phyloP scores from a whole-genome alignment of 176 grass and related monocot species.

The Musa schizocarpa region DNA sequence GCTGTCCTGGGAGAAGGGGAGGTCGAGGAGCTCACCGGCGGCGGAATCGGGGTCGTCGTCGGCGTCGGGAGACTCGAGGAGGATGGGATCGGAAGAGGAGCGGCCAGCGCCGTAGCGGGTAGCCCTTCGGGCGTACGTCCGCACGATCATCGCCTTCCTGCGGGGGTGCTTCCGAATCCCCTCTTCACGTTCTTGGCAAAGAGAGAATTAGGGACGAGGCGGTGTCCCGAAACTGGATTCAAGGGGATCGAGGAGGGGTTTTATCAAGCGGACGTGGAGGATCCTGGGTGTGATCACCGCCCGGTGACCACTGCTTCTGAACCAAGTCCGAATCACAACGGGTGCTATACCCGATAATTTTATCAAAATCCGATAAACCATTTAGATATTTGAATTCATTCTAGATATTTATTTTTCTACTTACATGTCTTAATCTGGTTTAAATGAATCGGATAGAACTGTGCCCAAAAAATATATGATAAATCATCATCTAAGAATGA shows the following conservation, averaged over 20 bases:
- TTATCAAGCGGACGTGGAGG: too few species aligned
- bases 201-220: not conserved
- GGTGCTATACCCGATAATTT: too few species aligned
- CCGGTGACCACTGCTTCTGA: not conserved
- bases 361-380: not conserved
- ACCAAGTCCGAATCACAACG: too few species aligned
- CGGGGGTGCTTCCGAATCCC: not conserved
- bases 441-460: too few species aligned
- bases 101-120: conserved; percentile 35
- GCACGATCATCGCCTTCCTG: conserved; percentile 56
- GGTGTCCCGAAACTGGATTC: not conserved
- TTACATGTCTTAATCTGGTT: too few species aligned
- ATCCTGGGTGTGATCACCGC: not conserved
- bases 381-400: not conserved
- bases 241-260: not conserved
- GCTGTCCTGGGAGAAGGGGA: conserved; percentile 32
- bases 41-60: conserved; percentile 37
- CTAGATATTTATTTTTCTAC: too few species aligned
- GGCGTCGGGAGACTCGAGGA: conserved; percentile 49
- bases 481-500: too few species aligned
- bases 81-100: conserved; percentile 34
- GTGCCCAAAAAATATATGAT: too few species aligned
- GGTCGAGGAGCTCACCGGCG: conserved; percentile 23
- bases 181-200: not conserved
- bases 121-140: conserved; percentile 80